Conservation (phyloP, 306 rosid species). For the Chamaecrista fasciculata region DNA sequence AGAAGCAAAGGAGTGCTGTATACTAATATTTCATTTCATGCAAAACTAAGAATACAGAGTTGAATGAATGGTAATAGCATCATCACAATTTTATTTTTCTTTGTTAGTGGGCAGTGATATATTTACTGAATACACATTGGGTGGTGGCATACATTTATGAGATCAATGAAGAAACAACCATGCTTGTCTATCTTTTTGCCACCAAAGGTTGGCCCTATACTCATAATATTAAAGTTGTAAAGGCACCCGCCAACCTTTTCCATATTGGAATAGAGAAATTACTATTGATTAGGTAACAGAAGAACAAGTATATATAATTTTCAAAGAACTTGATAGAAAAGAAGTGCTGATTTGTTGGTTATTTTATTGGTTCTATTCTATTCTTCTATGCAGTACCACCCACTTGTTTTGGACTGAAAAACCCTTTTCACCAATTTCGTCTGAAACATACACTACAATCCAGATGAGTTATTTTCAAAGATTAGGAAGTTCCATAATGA, state of each 20-base stretch:
- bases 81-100: not conserved
- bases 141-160: conserved; percentile 28
- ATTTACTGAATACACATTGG: not conserved
- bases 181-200: conserved; percentile 25
- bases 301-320: not conserved
- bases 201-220: conserved; percentile 10
- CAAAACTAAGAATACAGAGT: conserved; percentile 30
- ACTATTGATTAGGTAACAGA: conserved; percentile 17
- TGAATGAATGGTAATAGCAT: conserved; percentile 3
- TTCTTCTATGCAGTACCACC: too few species aligned
- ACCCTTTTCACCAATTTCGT: not conserved
- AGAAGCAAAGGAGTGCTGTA: conserved; percentile 35
- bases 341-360: not conserved
- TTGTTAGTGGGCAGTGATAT: too few species aligned
- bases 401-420: not conserved
- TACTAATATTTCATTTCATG: conserved; percentile 28
- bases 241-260: conserved; percentile 8
- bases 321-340: not conserved
- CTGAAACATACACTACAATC: conserved; percentile 6
- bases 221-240: conserved; percentile 18
- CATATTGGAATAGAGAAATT: conserved; percentile 21
- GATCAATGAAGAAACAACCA: conserved; percentile 31
- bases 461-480: conserved; percentile 4
- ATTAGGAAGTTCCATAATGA: conserved; percentile 11
- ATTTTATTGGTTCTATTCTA: conserved; percentile 3